Conservation (phyloP, 2,329 filamentous ascomycete species). For the Teratosphaeria destructans region DNA sequence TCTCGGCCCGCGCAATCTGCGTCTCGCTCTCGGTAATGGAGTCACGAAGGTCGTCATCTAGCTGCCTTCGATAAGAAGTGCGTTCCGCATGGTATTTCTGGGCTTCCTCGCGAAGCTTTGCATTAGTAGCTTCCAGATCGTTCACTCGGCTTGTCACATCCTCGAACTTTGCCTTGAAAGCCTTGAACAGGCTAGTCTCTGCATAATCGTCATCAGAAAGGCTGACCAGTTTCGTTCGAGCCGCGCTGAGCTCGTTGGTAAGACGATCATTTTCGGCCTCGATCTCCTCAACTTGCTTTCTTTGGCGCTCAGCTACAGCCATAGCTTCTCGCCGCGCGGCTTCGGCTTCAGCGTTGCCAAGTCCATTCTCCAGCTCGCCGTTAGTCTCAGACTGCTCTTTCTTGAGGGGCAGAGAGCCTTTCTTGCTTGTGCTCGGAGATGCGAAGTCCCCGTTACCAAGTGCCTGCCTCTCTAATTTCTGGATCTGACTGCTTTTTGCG, state of each 20-base stretch:
- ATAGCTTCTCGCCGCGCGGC: slow-evolving; percentile 66
- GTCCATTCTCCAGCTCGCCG: slow-evolving; percentile 45
- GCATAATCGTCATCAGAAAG: slow-evolving; percentile 89
- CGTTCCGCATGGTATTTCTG: slow-evolving; percentile 78
- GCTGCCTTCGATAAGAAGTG: slow-evolving; percentile 65
- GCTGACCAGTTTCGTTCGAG: slow-evolving; percentile 57
- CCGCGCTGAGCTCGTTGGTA: slow-evolving; percentile 66
- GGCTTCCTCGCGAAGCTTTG: slow-evolving; percentile 71
- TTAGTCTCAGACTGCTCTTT: slow-evolving; percentile 39
- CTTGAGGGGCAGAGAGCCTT: slow-evolving; percentile 29
- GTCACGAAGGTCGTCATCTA: slow-evolving; percentile 69
- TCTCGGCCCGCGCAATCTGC: slow-evolving; percentile 68
- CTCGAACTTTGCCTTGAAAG: slow-evolving; percentile 79
- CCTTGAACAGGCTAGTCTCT: slow-evolving; percentile 86
- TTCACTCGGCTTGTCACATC: slow-evolving; percentile 89
- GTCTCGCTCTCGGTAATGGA: slow-evolving; percentile 69
- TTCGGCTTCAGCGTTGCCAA: slow-evolving; percentile 52
- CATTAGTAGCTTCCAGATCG: slow-evolving; percentile 78
- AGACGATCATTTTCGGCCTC: slow-evolving; percentile 66
- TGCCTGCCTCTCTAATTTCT: slow-evolving; percentile 84
- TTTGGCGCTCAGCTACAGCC: slow-evolving; percentile 69
- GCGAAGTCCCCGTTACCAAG: slow-evolving; percentile 43
- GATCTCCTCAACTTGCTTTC: slow-evolving; percentile 73
- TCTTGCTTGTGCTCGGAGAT: slow-evolving; percentile 34
- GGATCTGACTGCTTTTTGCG: slow-evolving; percentile 76